Percentiles rank a stretch among this genome's conserved stretches.
Conservation (phyloP, 495 filamentous ascomycete species). For the Xylaria intraflava region DNA sequence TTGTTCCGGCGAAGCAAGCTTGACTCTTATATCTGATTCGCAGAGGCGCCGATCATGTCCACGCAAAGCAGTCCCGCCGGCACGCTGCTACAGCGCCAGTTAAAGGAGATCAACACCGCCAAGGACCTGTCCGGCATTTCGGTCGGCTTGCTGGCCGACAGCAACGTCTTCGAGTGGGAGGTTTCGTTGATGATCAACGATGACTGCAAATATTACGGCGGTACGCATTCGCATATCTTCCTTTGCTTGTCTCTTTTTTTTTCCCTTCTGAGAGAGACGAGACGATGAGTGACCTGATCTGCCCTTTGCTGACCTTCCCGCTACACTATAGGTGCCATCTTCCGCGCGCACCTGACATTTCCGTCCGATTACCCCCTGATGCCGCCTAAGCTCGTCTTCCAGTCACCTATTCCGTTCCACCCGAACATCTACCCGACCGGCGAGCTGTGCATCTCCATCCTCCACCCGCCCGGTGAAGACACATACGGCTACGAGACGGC, state of each 20-base stretch:
- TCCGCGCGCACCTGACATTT: slow-evolving; percentile 73
- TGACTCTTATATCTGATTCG: too few relatives aligned
- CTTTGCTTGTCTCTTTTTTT: neutral
- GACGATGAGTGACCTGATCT: too few relatives aligned
- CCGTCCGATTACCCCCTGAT: slow-evolving; percentile 78
- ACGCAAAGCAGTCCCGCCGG: slow-evolving; percentile 43
- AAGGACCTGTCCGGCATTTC: slow-evolving; percentile 92
- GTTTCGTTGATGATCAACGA: slow-evolving; percentile 98
- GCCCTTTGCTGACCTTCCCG: neutral
- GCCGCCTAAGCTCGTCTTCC: slow-evolving; percentile 89
- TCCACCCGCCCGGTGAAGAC: slow-evolving; percentile 94
- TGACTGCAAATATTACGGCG: slow-evolving; percentile 93
- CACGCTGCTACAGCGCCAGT: slow-evolving; percentile 73
- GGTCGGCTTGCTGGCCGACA: slow-evolving; percentile 73
- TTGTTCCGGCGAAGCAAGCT: too few relatives aligned
- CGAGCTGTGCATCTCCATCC: slow-evolving; percentile 92
- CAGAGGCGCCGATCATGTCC: too few relatives aligned
- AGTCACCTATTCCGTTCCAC: slow-evolving; percentile 78
- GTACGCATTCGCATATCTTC: slow-evolving; percentile 27
- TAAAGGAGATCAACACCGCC: slow-evolving; percentile 88
- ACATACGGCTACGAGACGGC: slow-evolving; percentile 91
- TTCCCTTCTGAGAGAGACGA: neutral
- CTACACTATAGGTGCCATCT: slow-evolving; percentile 64
- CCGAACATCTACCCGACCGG: slow-evolving; percentile 91
- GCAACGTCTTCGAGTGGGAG: slow-evolving; percentile 98